phyloP scores from a whole-genome alignment of 495 filamentous ascomycete genomes.

The Xylaria grammica region DNA sequence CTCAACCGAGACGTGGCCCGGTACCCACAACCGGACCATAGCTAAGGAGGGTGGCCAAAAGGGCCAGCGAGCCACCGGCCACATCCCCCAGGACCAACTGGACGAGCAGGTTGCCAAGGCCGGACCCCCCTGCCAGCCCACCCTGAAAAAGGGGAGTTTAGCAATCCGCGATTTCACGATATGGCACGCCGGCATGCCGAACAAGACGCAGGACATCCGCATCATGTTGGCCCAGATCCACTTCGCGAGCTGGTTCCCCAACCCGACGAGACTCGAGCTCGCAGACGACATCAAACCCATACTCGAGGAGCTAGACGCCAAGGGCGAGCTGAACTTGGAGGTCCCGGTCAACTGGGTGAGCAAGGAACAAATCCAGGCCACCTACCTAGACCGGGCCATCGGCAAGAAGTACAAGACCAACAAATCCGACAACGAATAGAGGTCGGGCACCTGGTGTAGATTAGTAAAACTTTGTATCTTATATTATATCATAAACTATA shows the following conservation, averaged over 20 bases:
- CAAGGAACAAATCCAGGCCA: constrained; percentile 37
- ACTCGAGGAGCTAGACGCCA: constrained; percentile 38
- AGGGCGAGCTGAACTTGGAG: constrained; percentile 41
- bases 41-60: constrained; percentile 46
- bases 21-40: constrained; percentile 51
- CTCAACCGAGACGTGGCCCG: constrained; percentile 65
- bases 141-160: constrained; percentile 57
- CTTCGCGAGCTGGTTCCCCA: constrained; percentile 56
- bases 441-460: no score
- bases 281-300: constrained; percentile 48
- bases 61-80: constrained; percentile 56
- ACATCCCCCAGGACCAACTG: constrained; percentile 50
- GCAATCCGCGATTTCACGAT: constrained; percentile 62
- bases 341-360: constrained; percentile 51
- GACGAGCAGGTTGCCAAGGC: constrained; percentile 43
- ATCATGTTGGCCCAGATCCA: constrained; percentile 66
- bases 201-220: constrained; percentile 51
- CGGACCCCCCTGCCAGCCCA: constrained; percentile 53
- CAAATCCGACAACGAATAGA: constrained; percentile 31
- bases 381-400: constrained; percentile 52
- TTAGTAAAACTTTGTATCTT: no score
- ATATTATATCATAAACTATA: no score
- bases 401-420: constrained; percentile 59
- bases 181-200: constrained; percentile 68
- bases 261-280: constrained; percentile 58